These are phyloP conservation scores for Tuber borchii DNA, from an alignment of 495 filamentous ascomycete species.

Conservation along the genomic window DNA sequence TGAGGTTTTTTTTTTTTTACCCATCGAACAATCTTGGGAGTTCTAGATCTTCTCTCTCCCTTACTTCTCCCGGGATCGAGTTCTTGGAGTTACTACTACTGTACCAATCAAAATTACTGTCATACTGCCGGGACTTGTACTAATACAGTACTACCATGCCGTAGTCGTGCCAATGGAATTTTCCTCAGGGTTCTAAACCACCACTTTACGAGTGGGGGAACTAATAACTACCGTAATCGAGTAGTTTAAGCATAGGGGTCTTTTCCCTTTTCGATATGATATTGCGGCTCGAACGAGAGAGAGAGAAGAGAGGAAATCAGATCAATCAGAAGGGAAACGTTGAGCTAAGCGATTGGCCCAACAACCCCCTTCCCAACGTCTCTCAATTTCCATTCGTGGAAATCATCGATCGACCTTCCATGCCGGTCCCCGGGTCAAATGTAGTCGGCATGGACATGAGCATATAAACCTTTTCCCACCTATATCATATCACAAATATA, in stretches of 20 bases:
- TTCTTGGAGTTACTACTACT: background rate
- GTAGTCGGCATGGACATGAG: background rate
- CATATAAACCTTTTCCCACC: background rate
- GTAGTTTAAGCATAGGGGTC: background rate
- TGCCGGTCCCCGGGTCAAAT: conserved; percentile 2
- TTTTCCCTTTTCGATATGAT: background rate
- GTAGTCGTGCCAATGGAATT: background rate
- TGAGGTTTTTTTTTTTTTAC: background rate
- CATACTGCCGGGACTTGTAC: background rate
- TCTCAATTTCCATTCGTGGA: background rate
- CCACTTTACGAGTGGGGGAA: background rate
- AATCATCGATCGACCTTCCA: background rate
- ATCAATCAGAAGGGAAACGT: background rate
- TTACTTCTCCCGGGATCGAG: background rate
- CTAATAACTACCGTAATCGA: background rate
- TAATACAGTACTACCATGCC: background rate
- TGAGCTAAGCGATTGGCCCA: background rate
- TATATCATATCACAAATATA: background rate
- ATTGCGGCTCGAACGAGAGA: background rate
- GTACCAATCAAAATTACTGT: background rate
- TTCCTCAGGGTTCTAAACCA: background rate
- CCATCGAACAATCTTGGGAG: background rate
- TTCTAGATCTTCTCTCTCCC: background rate
- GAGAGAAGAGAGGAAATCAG: background rate
- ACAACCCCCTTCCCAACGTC: background rate